Percentiles rank a stretch among this genome's conserved stretches.
phyloP scores from a whole-genome alignment of 108 stramenopile genomes.

The Nitzschia sp. region DNA sequence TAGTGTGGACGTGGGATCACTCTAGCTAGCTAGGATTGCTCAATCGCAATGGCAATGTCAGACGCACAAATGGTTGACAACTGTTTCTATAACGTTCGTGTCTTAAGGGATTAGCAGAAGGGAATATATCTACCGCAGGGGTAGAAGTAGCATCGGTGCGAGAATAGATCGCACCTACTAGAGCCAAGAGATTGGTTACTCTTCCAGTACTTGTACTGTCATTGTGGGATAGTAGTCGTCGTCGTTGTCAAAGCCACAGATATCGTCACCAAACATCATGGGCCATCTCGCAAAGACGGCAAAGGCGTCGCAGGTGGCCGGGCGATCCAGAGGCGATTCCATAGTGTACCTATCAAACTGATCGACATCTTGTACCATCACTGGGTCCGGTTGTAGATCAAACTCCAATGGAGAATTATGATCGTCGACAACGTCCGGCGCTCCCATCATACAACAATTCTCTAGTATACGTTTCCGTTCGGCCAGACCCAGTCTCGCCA shows the following conservation, averaged over 20 bases:
- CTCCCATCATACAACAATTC: no score
- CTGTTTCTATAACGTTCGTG: no score
- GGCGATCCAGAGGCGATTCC: not conserved
- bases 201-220: constrained; percentile 12
- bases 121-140: no score
- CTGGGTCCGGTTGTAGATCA: not conserved
- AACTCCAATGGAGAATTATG: no score
- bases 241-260: constrained; percentile 3
- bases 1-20: no score
- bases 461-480: constrained; percentile 24
- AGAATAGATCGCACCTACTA: no score
- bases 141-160: no score
- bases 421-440: no score
- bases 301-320: constrained; percentile 12
- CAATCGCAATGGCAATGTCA: no score
- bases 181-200: not conserved
- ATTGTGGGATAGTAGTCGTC: constrained; percentile 4
- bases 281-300: not conserved
- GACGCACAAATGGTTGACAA: no score
- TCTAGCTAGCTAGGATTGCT: no score
- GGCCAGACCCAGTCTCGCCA: constrained; percentile 21
- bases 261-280: not conserved
- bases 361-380: not conserved
- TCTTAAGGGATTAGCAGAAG: no score
- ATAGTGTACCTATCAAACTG: not conserved